Conservation (phyloP, 202 grass and related monocot genomes). For the Hordeum pubiflorum region DNA sequence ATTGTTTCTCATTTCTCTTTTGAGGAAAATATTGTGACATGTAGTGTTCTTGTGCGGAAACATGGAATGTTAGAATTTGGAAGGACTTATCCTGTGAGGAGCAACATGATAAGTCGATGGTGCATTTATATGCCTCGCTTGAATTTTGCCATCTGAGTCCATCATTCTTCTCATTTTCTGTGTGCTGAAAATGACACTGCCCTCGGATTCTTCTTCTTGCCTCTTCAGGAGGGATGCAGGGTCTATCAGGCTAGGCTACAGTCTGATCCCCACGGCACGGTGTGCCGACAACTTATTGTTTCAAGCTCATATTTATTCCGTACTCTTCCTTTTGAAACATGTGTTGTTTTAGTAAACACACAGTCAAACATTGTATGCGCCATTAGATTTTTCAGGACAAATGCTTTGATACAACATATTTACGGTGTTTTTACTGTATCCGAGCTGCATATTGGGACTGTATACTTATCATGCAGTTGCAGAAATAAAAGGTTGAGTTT, state of each 20-base stretch:
- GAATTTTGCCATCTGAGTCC: background rate
- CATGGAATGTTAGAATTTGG: background rate
- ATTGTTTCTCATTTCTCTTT: background rate
- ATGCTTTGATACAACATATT: background rate
- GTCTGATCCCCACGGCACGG: background rate
- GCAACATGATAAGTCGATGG: slow-evolving; percentile 17
- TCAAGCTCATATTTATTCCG: background rate
- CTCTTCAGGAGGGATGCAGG: background rate
- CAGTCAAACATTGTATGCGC: background rate
- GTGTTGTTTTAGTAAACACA: background rate
- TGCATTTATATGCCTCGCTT: slow-evolving; percentile 3
- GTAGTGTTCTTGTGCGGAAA: background rate
- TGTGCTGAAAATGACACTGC: slow-evolving; percentile 19
- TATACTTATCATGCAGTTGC: too few species aligned
- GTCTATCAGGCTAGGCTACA: background rate
- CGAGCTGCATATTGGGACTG: background rate
- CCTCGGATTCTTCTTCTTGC: slow-evolving; percentile 7
- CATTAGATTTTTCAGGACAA: background rate
- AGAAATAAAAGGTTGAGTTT: background rate
- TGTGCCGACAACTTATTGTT: background rate
- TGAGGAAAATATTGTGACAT: background rate
- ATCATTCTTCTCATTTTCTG: slow-evolving; percentile 5
- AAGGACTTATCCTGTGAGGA: slow-evolving; percentile 8
- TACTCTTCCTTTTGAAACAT: background rate
- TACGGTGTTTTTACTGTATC: background rate